Percentiles rank a stretch among this genome's conserved stretches.
Evolutionary conservation across 495 filamentous ascomycete genomes (phyloP).

Genomic region (Penicillium egyptiacum): DNA sequence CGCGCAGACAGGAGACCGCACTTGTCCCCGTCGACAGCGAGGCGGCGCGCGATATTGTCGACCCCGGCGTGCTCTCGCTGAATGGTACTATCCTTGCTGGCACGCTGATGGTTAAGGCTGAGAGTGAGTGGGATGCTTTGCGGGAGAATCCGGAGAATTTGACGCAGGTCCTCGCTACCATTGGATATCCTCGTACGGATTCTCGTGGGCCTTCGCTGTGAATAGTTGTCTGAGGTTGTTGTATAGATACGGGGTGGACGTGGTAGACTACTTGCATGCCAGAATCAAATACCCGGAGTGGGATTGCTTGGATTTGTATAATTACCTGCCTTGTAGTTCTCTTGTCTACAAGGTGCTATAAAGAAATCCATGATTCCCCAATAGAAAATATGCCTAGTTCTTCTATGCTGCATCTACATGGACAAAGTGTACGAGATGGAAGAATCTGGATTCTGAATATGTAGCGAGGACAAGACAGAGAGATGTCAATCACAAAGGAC

Average conservation of each 20-base stretch:
- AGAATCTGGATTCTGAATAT: neutral
- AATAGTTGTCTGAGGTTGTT: neutral
- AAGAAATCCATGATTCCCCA: neutral
- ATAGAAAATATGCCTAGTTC: neutral
- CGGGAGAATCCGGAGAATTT: conserved; percentile 50
- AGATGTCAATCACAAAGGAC: neutral
- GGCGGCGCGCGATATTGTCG: conserved; percentile 33
- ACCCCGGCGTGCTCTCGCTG: conserved; percentile 59
- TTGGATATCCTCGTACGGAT: conserved; percentile 56
- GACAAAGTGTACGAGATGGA: neutral
- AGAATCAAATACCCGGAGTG: neutral
- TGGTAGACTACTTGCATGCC: conserved; percentile 5
- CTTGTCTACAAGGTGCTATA: neutral
- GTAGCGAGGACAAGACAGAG: neutral
- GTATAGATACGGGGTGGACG: neutral
- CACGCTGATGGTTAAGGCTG: conserved; percentile 74
- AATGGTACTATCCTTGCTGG: conserved; percentile 83
- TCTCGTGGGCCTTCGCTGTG: conserved; percentile 25
- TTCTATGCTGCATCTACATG: neutral
- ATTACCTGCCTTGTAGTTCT: neutral
- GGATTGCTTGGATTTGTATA: neutral
- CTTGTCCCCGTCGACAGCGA: conserved; percentile 32
- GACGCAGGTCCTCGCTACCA: conserved; percentile 53
- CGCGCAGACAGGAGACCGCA: conserved; percentile 51
- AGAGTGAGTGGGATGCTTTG: conserved; percentile 68